phyloP scores from a whole-genome alignment of 441 rosid species.

The Erysimum cheiri region DNA sequence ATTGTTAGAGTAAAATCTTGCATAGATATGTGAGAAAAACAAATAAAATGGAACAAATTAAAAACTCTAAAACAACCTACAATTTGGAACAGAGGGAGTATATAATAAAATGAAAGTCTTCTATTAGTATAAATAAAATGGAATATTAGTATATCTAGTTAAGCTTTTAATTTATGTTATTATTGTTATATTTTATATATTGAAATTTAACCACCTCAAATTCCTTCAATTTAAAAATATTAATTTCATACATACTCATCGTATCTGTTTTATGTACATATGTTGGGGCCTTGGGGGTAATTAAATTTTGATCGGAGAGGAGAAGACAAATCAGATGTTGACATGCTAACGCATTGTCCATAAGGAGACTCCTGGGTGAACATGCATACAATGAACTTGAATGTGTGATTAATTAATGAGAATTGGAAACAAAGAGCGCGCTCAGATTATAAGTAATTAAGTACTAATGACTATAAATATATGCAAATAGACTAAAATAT shows the following conservation, averaged over 20 bases:
- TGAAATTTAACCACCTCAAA: background rate
- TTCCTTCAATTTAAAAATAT: background rate
- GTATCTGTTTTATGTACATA: background rate
- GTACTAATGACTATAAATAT: background rate
- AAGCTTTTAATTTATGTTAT: background rate
- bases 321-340: conserved; percentile 3
- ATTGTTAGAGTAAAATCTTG: too few relatives aligned
- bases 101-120: background rate
- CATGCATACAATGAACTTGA: background rate
- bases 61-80: too few relatives aligned
- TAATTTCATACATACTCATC: background rate
- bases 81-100: too few relatives aligned
- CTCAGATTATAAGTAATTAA: background rate
- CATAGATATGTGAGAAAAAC: too few relatives aligned
- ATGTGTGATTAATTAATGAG: background rate
- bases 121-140: background rate
- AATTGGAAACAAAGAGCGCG: background rate
- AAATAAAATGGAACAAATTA: too few relatives aligned
- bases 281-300: background rate
- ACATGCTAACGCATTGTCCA: background rate
- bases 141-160: too few relatives aligned
- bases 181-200: background rate
- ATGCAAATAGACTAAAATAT: background rate
- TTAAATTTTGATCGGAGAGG: background rate
- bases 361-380: background rate